phyloP scores from a whole-genome alignment of 257 asterid genomes.

The Penstemon newberryi region DNA sequence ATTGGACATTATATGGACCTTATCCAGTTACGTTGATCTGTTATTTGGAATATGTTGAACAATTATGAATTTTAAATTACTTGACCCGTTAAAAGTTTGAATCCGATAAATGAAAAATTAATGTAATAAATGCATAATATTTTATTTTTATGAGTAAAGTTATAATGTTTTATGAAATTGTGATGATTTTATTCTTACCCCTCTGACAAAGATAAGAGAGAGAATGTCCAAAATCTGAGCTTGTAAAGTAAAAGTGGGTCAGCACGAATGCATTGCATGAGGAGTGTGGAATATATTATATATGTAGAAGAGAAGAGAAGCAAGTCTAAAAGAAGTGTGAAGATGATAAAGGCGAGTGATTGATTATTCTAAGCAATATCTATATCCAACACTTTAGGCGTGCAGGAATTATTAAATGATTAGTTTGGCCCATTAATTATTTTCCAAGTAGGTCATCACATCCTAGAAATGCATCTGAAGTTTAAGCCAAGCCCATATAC shows the following conservation, averaged over 20 bases:
- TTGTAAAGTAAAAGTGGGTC: slow-evolving; percentile 27
- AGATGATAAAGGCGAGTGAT: slow-evolving; percentile 1
- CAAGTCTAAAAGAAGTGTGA: slow-evolving; percentile 24
- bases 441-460: too few species aligned
- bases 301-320: background rate
- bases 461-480: too few species aligned
- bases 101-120: too few species aligned
- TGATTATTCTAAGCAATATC: slow-evolving; percentile 32
- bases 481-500: too few species aligned
- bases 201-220: slow-evolving; percentile 6
- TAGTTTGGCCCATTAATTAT: background rate
- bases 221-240: slow-evolving; percentile 27
- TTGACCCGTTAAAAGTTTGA: too few species aligned
- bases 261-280: slow-evolving; percentile 38
- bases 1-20: too few species aligned
- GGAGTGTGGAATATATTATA: slow-evolving; percentile 37
- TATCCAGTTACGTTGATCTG: too few species aligned
- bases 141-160: too few species aligned
- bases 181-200: background rate
- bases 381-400: slow-evolving; percentile 26
- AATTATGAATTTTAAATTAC: too few species aligned
- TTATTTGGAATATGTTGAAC: too few species aligned
- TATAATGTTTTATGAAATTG: too few species aligned
- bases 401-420: slow-evolving; percentile 25
- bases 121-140: too few species aligned